phyloP scores from a whole-genome alignment of 1,284 basidiomycete species.

The Malassezia obtusa region DNA sequence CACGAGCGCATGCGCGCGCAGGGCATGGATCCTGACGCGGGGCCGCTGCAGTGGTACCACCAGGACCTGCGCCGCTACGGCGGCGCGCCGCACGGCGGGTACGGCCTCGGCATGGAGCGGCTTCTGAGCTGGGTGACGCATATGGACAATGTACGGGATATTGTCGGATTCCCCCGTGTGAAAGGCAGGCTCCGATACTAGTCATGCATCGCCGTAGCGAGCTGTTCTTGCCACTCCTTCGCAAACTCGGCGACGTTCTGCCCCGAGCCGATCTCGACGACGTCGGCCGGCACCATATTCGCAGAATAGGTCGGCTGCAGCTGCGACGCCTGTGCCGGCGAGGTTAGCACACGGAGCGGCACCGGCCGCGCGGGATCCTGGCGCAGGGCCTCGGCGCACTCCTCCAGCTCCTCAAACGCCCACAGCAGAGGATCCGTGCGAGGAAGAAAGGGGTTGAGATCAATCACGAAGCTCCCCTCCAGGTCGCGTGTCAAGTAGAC shows the following conservation, averaged over 20 bases:
- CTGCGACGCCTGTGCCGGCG: slow-evolving; percentile 18
- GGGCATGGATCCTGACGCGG: neutral
- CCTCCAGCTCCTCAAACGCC: slow-evolving; percentile 65
- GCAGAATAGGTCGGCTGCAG: slow-evolving; percentile 57
- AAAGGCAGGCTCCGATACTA: slow-evolving; percentile 31
- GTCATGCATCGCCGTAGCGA: slow-evolving; percentile 49
- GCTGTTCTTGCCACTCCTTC: slow-evolving; percentile 57
- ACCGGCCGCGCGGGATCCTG: slow-evolving; percentile 49
- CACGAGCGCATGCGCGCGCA: slow-evolving; percentile 13
- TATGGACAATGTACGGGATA: slow-evolving; percentile 39
- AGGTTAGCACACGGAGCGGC: slow-evolving; percentile 20
- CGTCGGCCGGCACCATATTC: slow-evolving; percentile 87
- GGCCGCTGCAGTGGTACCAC: slow-evolving; percentile 29
- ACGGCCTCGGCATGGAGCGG: slow-evolving; percentile 42
- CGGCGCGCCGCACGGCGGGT: slow-evolving; percentile 36
- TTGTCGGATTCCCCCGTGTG: slow-evolving; percentile 32
- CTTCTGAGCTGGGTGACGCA: slow-evolving; percentile 36
- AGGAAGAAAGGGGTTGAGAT: slow-evolving; percentile 78
- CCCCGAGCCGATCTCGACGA: slow-evolving; percentile 66
- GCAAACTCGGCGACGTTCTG: slow-evolving; percentile 63
- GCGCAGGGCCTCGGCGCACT: slow-evolving; percentile 3
- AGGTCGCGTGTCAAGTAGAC: slow-evolving; percentile 73
- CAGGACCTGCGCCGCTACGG: slow-evolving; percentile 36
- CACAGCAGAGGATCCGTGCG: slow-evolving; percentile 80
- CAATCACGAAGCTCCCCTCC: slow-evolving; percentile 65